These are phyloP conservation scores for Apophysomyces variabilis DNA, from an alignment of 371 early-diverging fungal genomes.

Conservation along the genomic window DNA sequence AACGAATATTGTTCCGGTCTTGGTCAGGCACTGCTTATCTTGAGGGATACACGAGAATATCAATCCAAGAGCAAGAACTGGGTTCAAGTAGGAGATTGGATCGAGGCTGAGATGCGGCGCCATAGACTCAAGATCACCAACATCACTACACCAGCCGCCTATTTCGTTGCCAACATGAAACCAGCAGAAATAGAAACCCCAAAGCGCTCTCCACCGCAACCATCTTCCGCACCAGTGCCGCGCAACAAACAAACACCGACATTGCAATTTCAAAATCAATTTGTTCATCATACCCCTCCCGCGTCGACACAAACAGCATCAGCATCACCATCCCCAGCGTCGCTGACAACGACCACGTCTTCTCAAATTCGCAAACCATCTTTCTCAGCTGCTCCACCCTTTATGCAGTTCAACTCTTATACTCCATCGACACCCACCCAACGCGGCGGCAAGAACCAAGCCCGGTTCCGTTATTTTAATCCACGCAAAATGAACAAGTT, in stretches of 20 bases:
- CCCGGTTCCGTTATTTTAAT: constrained; percentile 36
- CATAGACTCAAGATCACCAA: constrained; percentile 16
- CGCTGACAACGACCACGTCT: constrained; percentile 10
- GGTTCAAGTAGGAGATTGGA: constrained; percentile 40
- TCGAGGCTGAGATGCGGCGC: constrained; percentile 32
- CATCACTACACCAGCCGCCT: background rate
- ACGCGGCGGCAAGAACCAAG: constrained; percentile 20
- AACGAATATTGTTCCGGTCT: constrained; percentile 29
- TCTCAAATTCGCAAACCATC: constrained; percentile 19
- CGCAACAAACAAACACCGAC: background rate
- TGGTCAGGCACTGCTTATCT: constrained; percentile 19
- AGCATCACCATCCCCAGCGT: constrained; percentile 13
- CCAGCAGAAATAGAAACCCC: background rate
- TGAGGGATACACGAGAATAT: constrained; percentile 33
- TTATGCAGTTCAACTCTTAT: constrained; percentile 19
- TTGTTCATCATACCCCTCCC: constrained; percentile 6
- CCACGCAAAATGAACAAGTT: constrained; percentile 36
- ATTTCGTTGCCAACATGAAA: constrained; percentile 24
- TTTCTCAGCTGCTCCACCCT: constrained; percentile 16
- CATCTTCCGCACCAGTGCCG: background rate
- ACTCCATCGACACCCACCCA: constrained; percentile 16
- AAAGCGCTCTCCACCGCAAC: background rate
- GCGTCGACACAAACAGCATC: background rate
- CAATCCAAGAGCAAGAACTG: constrained; percentile 30
- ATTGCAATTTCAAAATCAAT: constrained; percentile 4